Evolutionary conservation across 257 asterid genomes (phyloP), one percentile per base, ranked within the genome.

Genomic region (Coffea canephora): DNA sequence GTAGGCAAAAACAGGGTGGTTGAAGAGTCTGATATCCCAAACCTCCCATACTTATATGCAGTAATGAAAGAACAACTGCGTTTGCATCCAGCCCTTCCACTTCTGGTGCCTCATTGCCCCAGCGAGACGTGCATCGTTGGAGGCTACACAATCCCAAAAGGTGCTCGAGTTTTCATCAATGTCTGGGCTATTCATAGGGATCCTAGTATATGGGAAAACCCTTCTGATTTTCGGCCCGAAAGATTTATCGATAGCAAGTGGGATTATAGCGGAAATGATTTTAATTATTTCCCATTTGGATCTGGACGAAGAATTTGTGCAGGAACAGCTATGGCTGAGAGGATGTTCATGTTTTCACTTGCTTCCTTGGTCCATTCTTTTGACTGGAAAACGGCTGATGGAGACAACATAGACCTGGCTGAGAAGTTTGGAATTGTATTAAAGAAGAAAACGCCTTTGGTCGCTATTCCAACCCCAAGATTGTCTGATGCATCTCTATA

Each of bases 101-200:
- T 92, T 34, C 71, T 92, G 81, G 90, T 89, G 36, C 96, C 96
- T 3, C 96, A 92, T 45, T 86, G 89, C 85, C 93, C 96, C 15
- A 91, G 89, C 41, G 34, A 92, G 75, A 74, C 91, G 2, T 77
- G 86, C 65, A 12, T 45, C 3, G 84, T 92, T 0, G 91, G 85
- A 21, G 92, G 88, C 1, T 91, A 88, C 85, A 75, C 74, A 0
- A 74, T 88, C 72, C 93, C 94, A 0, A 73, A 89, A 80, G 92
- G 91, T 1, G 71, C 97, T 4, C 88, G 88, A 1, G 92, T 90
- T 48, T 91, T 91, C 50, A 78, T 92, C 36, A 92, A 92, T 21
- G 93, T 87, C 21, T 92, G 94, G 96, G 94, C 94, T 0, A 82
- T 89, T 70, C 94, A 92, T 1, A 83, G 91, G 74, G 91, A 92